phyloP scores from a whole-genome alignment of 2,329 filamentous ascomycete genomes.

The Cytospora piceicola region DNA sequence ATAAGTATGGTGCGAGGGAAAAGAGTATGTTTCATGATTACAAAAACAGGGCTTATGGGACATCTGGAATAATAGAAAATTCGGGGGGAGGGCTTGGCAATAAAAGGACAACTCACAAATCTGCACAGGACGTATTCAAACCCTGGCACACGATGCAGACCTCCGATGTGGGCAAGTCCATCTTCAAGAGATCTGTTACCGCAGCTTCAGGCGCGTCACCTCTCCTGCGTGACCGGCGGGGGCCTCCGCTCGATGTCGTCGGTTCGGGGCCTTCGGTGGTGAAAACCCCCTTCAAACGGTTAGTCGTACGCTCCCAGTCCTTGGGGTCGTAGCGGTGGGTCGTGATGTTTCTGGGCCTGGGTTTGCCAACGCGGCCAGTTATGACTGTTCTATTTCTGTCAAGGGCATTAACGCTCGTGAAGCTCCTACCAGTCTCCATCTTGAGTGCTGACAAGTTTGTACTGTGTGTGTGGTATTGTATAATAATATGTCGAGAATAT shows the following conservation, averaged over 20 bases:
- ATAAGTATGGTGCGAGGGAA: neutral
- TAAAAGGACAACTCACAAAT: neutral
- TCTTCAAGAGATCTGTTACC: neutral
- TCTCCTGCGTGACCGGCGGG: neutral
- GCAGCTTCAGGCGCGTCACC: neutral
- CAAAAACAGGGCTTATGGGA: neutral
- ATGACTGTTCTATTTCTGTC: neutral
- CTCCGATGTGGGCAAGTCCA: neutral
- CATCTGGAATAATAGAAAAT: neutral
- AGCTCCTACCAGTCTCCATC: neutral
- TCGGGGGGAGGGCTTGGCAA: neutral
- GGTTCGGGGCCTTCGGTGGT: neutral
- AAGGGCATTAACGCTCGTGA: neutral
- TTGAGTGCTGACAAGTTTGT: neutral
- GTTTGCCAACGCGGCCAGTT: neutral
- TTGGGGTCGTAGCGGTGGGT: neutral
- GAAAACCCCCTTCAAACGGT: neutral
- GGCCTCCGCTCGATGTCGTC: neutral
- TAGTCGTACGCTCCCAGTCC: neutral
- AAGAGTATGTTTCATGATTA: too few species aligned
- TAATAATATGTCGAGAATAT: neutral
- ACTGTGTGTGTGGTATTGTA: neutral
- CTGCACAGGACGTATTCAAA: neutral
- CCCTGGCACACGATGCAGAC: neutral
- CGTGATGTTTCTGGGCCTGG: neutral